Conservation (phyloP, 495 filamentous ascomycete genomes). For the Trichoderma erinaceum region DNA sequence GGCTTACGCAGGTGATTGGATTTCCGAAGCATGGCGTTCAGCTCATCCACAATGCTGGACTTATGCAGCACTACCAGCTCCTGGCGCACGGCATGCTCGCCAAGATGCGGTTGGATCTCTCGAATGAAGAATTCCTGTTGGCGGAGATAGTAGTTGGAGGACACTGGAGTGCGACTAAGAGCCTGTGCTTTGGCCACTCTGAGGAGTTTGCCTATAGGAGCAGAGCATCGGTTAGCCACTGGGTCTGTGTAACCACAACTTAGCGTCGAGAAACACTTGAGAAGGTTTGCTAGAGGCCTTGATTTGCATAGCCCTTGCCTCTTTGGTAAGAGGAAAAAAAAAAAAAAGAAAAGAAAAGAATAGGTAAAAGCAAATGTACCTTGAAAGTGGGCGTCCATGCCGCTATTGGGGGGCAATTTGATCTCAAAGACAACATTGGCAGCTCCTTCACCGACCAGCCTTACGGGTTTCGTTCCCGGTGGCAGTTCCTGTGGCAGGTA, state of each 20-base stretch:
- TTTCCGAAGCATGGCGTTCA: conserved; percentile 45
- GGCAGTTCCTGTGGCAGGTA: not conserved
- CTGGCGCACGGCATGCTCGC: conserved; percentile 21
- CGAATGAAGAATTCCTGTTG: conserved; percentile 12
- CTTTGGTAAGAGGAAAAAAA: conserved; percentile 18
- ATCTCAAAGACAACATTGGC: conserved; percentile 67
- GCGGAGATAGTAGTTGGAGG: conserved; percentile 1
- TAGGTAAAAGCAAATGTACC: conserved; percentile 6
- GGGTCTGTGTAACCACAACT: conserved; percentile 1
- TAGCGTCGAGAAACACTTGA: not conserved
- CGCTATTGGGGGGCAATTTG: conserved; percentile 27
- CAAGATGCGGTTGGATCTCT: not conserved
- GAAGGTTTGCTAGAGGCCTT: not conserved
- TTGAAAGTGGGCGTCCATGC: conserved; percentile 20
- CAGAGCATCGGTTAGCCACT: not conserved
- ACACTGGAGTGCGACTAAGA: not conserved
- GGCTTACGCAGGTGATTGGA: conserved; percentile 36
- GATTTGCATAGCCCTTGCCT: conserved; percentile 37
- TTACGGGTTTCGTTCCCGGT: conserved; percentile 17
- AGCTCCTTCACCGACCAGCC: conserved; percentile 54
- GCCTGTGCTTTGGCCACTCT: conserved; percentile 19
- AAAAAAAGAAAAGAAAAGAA: not conserved
- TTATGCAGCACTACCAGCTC: conserved; percentile 22
- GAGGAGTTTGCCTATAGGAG: conserved; percentile 22
- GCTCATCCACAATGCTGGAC: conserved; percentile 25